These are phyloP conservation scores for Lolium rigidum DNA, from an alignment of 176 grass and related monocot genomes.

Conservation along the genomic window DNA sequence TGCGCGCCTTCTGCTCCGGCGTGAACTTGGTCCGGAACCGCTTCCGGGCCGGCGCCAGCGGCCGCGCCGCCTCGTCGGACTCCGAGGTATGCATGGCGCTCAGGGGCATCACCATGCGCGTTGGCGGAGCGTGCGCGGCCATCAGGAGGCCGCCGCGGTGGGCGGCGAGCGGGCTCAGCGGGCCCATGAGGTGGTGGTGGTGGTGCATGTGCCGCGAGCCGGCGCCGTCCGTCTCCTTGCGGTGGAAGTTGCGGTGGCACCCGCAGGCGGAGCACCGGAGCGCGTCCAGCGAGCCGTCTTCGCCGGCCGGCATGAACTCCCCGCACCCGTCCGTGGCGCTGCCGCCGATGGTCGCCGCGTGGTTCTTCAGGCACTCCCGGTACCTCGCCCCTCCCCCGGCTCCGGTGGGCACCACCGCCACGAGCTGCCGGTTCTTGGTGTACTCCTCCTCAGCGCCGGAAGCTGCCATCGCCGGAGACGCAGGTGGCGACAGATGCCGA, in stretches of 20 bases:
- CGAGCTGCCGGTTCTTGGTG: constrained; percentile 43
- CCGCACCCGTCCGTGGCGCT: constrained; percentile 87
- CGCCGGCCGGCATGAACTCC: constrained; percentile 86
- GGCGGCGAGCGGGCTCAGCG: constrained; percentile 30
- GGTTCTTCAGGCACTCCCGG: constrained; percentile 97
- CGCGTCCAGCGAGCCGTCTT: constrained; percentile 66
- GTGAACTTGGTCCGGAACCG: constrained; percentile 87
- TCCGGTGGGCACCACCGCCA: background rate
- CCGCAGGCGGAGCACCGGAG: constrained; percentile 85
- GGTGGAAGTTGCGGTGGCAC: constrained; percentile 92
- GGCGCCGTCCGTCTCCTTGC: constrained; percentile 58
- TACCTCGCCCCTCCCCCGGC: constrained; percentile 49
- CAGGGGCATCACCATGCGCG: constrained; percentile 84
- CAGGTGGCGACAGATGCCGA: constrained; percentile 40
- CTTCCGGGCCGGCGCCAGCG: constrained; percentile 43
- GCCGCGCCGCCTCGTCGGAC: constrained; percentile 61
- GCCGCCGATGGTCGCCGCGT: constrained; percentile 88
- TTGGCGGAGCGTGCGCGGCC: constrained; percentile 35
- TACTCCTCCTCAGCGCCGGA: constrained; percentile 28
- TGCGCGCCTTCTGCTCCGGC: constrained; percentile 78
- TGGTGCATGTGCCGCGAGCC: background rate
- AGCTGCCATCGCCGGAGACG: constrained; percentile 17
- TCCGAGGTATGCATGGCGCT: constrained; percentile 86
- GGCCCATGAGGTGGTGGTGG: constrained; percentile 30
- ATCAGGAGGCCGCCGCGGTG: constrained; percentile 49